Base-by-base conservation (phyloP, 495 filamentous ascomycete genomes). In the Penicillium canariense region DNA sequence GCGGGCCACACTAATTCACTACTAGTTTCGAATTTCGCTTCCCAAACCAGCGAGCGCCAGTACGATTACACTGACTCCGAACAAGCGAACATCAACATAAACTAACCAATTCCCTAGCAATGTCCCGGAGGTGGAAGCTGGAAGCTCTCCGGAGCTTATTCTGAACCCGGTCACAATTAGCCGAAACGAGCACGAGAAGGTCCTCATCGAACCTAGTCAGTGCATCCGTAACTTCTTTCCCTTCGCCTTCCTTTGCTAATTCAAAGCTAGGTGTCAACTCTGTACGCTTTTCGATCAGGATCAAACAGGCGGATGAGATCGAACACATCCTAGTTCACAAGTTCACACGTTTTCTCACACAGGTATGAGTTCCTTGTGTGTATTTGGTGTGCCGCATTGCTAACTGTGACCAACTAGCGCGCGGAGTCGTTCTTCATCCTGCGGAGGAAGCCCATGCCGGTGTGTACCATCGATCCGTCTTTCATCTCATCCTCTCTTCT, bases 291-390 rank as follows among this genome's bases (percentile, higher is more conserved):
- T 93, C 89, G 77, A 96, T 99, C 71, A 89, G 91, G 77, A 97
- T 99, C 71, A 97, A 97, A 73, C 94, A 97, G 73, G 95, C 94
- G 47, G 95, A 99, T 76, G 95, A 97, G 74, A 99, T 97, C 59
- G 95, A 99, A 70, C 82, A 93, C 69, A 96, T 62, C 48, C 75
- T 97, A 36, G 94, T 99, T 42, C 95, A 97, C 77, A 97, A 97
- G 73, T 97, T 97, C 65, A 96, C 90, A 18, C 83, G 95, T 42
- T 99, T 97, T 78, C 74, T 97, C 72, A 96, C 89, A 10, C 93
- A 97, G 72, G 81, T 46, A 46, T 4, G 43, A 30, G 11, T 28
- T 31, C 15, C 15, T 28, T 20, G 18, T 10, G 43, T 20, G 25
- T 2, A 17, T 5, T 20, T 14, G 17, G n/a, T 4, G 25, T 27